Evolutionary conservation across 495 filamentous ascomycete genomes (phyloP).

Genomic region (Rostrohypoxylon terebratum): DNA sequence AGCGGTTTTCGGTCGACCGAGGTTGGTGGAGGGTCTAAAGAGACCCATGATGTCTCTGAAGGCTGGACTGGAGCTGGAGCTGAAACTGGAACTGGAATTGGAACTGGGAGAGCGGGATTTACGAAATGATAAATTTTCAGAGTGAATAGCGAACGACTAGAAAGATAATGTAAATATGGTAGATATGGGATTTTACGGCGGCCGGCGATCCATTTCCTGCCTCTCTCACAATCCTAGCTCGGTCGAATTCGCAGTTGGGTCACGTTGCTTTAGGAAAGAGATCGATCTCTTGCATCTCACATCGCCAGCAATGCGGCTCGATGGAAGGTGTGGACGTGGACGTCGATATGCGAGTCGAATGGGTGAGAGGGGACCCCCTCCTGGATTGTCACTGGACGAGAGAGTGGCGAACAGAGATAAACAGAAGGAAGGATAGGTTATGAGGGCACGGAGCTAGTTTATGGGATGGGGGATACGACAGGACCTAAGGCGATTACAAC

Average conservation of each 20-base stretch:
- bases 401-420: conserved; percentile 36
- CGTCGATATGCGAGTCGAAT: conserved; percentile 44
- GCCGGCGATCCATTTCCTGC: conserved; percentile 42
- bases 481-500: conserved; percentile 33
- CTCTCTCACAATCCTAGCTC: conserved; percentile 18
- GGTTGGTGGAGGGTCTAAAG: conserved; percentile 54
- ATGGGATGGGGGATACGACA: conserved; percentile 31
- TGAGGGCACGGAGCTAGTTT: conserved; percentile 35
- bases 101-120: conserved; percentile 10
- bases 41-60: conserved; percentile 45
- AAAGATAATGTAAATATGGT: conserved; percentile 30
- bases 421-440: conserved; percentile 38
- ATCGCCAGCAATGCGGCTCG: conserved; percentile 52
- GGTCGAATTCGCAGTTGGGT: conserved; percentile 22
- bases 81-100: no score
- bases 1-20: conserved; percentile 56
- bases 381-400: conserved; percentile 33
- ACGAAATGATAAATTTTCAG: conserved; percentile 26
- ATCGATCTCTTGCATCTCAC: conserved; percentile 39
- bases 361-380: conserved; percentile 18
- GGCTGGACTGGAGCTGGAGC: not conserved
- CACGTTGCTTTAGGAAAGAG: conserved; percentile 34
- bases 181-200: conserved; percentile 37
- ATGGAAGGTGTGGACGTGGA: conserved; percentile 37
- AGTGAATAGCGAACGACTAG: conserved; percentile 35